Base-by-base conservation (phyloP, 306 rosid genomes). In the Ziziphus jujuba region DNA sequence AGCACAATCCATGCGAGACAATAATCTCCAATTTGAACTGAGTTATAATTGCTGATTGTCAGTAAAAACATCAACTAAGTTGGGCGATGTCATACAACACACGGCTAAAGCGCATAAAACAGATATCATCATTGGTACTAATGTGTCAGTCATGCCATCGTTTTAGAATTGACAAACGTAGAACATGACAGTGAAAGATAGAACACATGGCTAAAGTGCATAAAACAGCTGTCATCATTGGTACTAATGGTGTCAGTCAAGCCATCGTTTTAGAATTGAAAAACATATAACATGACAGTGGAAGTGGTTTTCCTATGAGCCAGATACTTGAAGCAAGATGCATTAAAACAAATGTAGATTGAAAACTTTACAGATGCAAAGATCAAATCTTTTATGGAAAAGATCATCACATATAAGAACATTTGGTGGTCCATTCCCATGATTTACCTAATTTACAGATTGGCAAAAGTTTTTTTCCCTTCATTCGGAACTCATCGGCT, bases 391-490 rank as follows among this genome's bases (percentile, higher is more conserved):
- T 78, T 25, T 33, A 48, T 67, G 59, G n/a, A 63, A 16, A 63
- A 4, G 33, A 31, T 38, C 25, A 40, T 28, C 3, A 14, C 8
- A 23, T 16, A 52, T 25, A 31, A 38, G 28, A 48, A 66, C 5
- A 9, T 62, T 59, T 48, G 63, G 45, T 31, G 24, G 56, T 61
- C 62, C 56, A 59, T 56, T 24, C 48, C 67, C 72, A 77, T 47
- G 48, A 40, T 50, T 82, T 77, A 90, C 98, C 87, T 93, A 93
- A 73, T 93, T 85, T 93, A 82, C 91, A 88, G 62, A 93, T 88
- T 59, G 98, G 96, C 81, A 93, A 80, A 48, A 93, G 80, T 59
- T 24, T 84, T 75, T 86, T 91, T 53, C 97, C 97, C 81, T 82
- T 84, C 77, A 50, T 72, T 62, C 85, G 79, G 16, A 93, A 74